Evolutionary conservation across 768 basidiomycete genomes (phyloP).

Genomic region (Termitomyces sp.): DNA sequence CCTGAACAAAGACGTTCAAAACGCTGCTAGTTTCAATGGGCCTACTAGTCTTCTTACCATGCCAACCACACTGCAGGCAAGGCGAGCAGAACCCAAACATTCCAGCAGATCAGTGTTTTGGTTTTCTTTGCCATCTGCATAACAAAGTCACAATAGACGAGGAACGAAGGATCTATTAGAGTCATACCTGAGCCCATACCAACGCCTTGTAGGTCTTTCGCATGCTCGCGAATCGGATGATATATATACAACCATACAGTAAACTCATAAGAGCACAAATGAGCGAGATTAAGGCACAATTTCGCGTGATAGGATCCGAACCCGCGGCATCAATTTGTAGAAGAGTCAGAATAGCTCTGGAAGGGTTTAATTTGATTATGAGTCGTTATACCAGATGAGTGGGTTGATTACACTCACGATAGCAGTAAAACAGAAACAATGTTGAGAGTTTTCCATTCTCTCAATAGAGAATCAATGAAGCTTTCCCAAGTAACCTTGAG

Average conservation of each 20-base stretch:
- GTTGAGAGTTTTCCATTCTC: conserved; percentile 20
- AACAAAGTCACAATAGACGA: not conserved
- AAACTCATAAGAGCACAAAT: conserved; percentile 54
- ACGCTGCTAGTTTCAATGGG: not conserved
- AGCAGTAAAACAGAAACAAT: conserved; percentile 18
- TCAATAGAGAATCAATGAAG: conserved; percentile 20
- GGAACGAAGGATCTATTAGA: conserved; percentile 27
- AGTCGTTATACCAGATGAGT: conserved; percentile 3
- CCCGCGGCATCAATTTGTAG: conserved; percentile 28
- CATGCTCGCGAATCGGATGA: conserved; percentile 60
- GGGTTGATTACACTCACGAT: conserved; percentile 16
- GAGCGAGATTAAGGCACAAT: conserved; percentile 46
- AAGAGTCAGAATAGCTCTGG: conserved; percentile 17
- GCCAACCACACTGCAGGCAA: conserved; percentile 68
- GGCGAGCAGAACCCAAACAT: conserved; percentile 59
- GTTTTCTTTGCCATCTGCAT: conserved; percentile 48
- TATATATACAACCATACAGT: conserved; percentile 55
- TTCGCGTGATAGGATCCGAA: conserved; percentile 46
- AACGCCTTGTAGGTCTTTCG: conserved; percentile 55
- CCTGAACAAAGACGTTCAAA: conserved; percentile 24
- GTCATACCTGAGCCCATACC: conserved; percentile 53
- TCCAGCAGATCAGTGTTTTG: conserved; percentile 33
- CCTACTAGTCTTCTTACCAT: conserved; percentile 33
- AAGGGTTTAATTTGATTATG: not conserved
- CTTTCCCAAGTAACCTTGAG: conserved; percentile 30